Base-by-base conservation (phyloP, 768 basidiomycete species). In the Kwoniella sp. region DNA sequence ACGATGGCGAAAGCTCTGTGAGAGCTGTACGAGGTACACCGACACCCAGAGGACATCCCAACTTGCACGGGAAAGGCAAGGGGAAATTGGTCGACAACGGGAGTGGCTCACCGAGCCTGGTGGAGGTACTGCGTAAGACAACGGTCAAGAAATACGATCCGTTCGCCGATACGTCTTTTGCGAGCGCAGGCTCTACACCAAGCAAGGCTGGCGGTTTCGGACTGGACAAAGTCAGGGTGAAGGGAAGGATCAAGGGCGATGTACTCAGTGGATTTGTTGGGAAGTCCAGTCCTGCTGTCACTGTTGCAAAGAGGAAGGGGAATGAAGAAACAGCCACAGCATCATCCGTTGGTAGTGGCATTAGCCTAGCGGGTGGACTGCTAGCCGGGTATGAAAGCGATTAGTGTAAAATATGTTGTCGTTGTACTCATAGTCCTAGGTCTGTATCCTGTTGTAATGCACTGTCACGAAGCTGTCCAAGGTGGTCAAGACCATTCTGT, bases 131-230 rank as follows among this genome's bases (percentile, higher is more conserved):
- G n/a, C 61, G 74, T 12, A 69, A 53, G 45, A 71, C 70, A 25
- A 80, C 79, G 15, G 67, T 58, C 23, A 73, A 68, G 69, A 72
- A 74, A 50, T 77, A 76, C 48, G 75, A 80, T 63, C 75, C 77
- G 3, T 80, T 77, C 37, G 61, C 58, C 2, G 68, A 68, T 8
- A 55, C 55, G 1, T 59, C 61, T 23, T 70, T 62, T 17, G 58
- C 57, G 0, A 41, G 64, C 25, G 25, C 65, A 12, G 28, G n/a
- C 50, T 22, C 56, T 4, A 54, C 50, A 15, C 51, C 64, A 13
- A 23, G 41, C 15, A 56, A 37, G 25, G 15, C 41, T 3, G 41
- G 41, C 11, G 41, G 11, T 11, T 52, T 56, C 30, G 37, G 12
- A n/a, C 5, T 34, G 17, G 53, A 34, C 4, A 38, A 59, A 22